phyloP scores from a whole-genome alignment of 768 basidiomycete genomes.

The Pulveroboletus frians region DNA sequence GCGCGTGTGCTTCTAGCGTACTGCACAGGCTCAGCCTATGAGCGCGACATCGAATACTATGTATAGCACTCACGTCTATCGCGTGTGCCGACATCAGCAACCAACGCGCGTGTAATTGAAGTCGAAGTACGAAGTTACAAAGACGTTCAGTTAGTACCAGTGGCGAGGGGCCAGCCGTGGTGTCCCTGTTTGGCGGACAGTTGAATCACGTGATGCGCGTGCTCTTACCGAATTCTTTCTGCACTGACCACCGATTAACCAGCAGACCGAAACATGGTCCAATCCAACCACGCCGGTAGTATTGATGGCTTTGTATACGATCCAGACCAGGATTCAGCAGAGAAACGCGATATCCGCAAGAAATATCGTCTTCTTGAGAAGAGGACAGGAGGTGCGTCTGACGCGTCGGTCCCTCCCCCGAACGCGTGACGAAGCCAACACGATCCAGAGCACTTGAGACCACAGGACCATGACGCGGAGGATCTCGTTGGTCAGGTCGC shows the following conservation, averaged over 20 bases:
- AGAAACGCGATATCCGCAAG: slow-evolving; percentile 69
- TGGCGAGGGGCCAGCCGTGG: background rate
- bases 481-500: slow-evolving; percentile 53
- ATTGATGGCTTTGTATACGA: slow-evolving; percentile 52
- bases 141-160: background rate
- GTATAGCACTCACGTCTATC: slow-evolving; percentile 26
- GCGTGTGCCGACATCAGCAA: slow-evolving; percentile 21
- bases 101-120: background rate
- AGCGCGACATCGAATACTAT: background rate
- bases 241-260: background rate
- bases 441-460: slow-evolving; percentile 41
- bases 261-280: slow-evolving; percentile 15
- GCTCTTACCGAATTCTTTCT: no score
- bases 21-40: slow-evolving; percentile 36
- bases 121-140: background rate
- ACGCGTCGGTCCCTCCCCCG: background rate
- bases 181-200: slow-evolving; percentile 19
- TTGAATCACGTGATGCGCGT: slow-evolving; percentile 14
- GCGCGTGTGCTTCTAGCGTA: slow-evolving; percentile 69
- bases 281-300: slow-evolving; percentile 4
- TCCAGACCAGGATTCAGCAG: slow-evolving; percentile 80
- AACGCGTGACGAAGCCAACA: background rate
- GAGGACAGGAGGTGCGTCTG: slow-evolving; percentile 53
- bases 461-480: slow-evolving; percentile 52
- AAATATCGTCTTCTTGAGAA: slow-evolving; percentile 65